Evolutionary conservation across 2,329 filamentous ascomycete genomes (phyloP).

Genomic region (Fusarium anthophilum): DNA sequence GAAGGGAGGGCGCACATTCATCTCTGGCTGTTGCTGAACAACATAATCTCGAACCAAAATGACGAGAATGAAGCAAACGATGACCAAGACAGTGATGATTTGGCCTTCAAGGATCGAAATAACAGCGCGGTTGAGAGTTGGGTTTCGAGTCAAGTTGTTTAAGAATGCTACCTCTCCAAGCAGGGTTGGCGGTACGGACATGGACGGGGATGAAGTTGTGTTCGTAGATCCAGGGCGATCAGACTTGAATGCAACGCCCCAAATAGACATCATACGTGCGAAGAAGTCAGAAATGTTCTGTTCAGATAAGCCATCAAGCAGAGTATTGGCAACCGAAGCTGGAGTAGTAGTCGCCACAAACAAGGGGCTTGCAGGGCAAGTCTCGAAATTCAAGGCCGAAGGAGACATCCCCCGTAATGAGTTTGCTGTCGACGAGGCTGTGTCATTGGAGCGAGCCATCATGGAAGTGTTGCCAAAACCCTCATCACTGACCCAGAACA

Average conservation of each 20-base stretch:
- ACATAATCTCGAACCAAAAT: constrained; percentile 98
- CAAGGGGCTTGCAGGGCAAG: constrained; percentile 50
- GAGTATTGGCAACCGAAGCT: constrained; percentile 43
- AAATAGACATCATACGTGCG: constrained; percentile 43
- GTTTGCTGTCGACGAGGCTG: constrained; percentile 8
- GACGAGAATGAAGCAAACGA: constrained; percentile 94
- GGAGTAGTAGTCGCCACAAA: constrained; percentile 47
- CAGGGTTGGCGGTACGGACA: constrained; percentile 47
- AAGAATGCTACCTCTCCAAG: constrained; percentile 67
- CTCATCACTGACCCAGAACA: constrained; percentile 95
- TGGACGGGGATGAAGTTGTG: constrained; percentile 17
- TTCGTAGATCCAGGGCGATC: constrained; percentile 27
- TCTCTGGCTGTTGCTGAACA: constrained; percentile 94
- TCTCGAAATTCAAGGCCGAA: constrained; percentile 41
- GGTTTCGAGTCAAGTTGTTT: constrained; percentile 72
- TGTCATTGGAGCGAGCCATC: constrained; percentile 39
- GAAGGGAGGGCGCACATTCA: constrained; percentile 79
- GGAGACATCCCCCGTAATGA: constrained; percentile 45
- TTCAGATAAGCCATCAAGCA: constrained; percentile 44
- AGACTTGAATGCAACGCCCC: constrained; percentile 41
- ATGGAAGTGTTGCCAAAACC: constrained; percentile 58
- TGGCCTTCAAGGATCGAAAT: constrained; percentile 91
- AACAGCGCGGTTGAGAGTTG: constrained; percentile 78
- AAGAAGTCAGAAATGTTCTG: constrained; percentile 48
- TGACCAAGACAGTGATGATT: constrained; percentile 89